Conservation (phyloP, 2,329 filamentous ascomycete species). For the Cladosporium colombiae region DNA sequence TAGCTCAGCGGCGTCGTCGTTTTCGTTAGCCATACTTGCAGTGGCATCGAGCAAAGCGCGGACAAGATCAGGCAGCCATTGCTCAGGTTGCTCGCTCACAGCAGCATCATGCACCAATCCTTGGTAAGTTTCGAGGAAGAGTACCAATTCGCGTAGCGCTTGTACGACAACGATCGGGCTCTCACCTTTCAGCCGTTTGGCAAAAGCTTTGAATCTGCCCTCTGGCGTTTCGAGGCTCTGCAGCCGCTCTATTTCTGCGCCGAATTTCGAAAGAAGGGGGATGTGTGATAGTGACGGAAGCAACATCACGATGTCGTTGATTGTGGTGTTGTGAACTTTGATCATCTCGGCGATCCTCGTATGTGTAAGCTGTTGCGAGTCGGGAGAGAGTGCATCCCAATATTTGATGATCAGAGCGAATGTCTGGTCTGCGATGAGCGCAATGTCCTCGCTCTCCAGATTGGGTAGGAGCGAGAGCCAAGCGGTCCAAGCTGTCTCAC, state of each 20-base stretch:
- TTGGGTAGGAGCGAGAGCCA: constrained; percentile 79
- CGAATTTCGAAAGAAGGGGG: constrained; percentile 66
- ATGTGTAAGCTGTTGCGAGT: constrained; percentile 61
- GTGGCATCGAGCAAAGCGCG: constrained; percentile 83
- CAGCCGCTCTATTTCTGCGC: constrained; percentile 64
- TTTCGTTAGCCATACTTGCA: constrained; percentile 69
- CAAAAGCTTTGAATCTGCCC: constrained; percentile 69
- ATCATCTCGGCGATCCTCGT: constrained; percentile 67
- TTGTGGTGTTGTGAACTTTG: constrained; percentile 58
- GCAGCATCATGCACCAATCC: constrained; percentile 76
- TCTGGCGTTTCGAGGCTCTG: constrained; percentile 66
- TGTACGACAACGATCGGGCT: constrained; percentile 83
- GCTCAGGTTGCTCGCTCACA: constrained; percentile 79
- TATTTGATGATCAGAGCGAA: constrained; percentile 83
- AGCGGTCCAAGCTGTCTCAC: constrained; percentile 75
- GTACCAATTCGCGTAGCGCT: constrained; percentile 73
- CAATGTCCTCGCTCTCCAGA: constrained; percentile 76
- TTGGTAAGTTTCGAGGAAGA: constrained; percentile 73
- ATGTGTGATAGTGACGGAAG: constrained; percentile 78
- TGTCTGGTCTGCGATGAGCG: constrained; percentile 79
- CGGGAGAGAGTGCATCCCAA: constrained; percentile 68
- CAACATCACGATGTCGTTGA: constrained; percentile 69
- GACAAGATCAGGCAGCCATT: constrained; percentile 68
- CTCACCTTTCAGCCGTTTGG: constrained; percentile 75
- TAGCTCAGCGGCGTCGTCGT: constrained; percentile 68